phyloP scores from a whole-genome alignment of 345 rosid species.

The Angophora floribunda region DNA sequence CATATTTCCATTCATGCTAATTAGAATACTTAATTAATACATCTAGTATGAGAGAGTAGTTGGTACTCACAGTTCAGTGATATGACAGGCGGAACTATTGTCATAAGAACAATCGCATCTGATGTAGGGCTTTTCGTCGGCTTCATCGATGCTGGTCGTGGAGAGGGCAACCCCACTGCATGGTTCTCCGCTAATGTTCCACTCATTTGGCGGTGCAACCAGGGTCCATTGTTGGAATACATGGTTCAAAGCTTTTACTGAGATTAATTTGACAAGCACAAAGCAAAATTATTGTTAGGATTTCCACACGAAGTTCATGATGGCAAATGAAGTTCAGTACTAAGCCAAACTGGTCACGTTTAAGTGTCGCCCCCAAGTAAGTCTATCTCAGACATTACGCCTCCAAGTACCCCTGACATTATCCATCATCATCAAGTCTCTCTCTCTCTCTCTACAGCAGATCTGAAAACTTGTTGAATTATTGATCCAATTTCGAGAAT shows the following conservation, averaged over 20 bases:
- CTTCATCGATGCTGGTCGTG: neutral
- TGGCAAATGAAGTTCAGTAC: neutral
- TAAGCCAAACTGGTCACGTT: neutral
- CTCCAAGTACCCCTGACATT: too few relatives aligned
- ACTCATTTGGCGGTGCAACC: neutral
- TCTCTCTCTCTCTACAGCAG: too few relatives aligned
- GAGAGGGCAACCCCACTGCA: conserved; percentile 15
- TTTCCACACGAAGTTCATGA: neutral
- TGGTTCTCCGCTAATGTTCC: conserved; percentile 22
- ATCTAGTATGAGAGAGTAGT: neutral
- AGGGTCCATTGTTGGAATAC: conserved; percentile 14
- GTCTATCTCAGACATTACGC: too few relatives aligned
- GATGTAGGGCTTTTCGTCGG: conserved; percentile 7
- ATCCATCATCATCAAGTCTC: too few relatives aligned
- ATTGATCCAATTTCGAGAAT: too few relatives aligned
- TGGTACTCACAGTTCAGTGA: conserved; percentile 12
- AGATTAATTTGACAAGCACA: too few relatives aligned
- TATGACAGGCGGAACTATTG: conserved; percentile 17
- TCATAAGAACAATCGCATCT: conserved; percentile 13
- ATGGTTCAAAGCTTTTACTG: conserved; percentile 9
- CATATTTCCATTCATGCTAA: neutral
- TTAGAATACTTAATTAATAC: neutral
- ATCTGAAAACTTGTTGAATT: too few relatives aligned
- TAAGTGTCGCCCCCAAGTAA: too few relatives aligned
- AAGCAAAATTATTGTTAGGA: neutral